phyloP scores from a whole-genome alignment of 352 stramenopile genomes.

The Phytophthora palmivora region DNA sequence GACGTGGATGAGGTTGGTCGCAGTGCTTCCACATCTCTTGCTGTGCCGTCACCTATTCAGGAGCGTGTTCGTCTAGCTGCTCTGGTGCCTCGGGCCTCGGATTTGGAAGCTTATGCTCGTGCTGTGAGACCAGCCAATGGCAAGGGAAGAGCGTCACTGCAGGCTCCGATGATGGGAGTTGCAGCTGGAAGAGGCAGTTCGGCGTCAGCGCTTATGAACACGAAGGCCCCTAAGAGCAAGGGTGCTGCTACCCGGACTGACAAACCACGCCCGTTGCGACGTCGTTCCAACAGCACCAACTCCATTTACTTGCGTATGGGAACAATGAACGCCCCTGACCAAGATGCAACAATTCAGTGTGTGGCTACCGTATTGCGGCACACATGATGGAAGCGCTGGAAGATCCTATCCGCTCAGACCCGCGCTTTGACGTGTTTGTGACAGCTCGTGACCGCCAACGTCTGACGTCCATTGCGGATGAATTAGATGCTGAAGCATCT shows the following conservation, averaged over 20 bases:
- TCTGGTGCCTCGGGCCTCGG: slow-evolving; percentile 52
- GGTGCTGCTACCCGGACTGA: slow-evolving; percentile 28
- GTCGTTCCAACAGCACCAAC: slow-evolving; percentile 95
- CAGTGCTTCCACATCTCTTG: slow-evolving; percentile 20
- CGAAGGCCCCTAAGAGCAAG: slow-evolving; percentile 13
- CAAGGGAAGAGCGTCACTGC: slow-evolving; percentile 26
- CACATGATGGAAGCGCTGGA: slow-evolving; percentile 93
- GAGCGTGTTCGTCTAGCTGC: slow-evolving; percentile 67
- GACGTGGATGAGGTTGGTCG: slow-evolving; percentile 35
- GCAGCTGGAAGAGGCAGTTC: slow-evolving; percentile 27
- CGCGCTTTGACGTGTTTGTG: slow-evolving; percentile 79
- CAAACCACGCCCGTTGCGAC: slow-evolving; percentile 60
- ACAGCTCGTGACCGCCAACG: slow-evolving; percentile 52
- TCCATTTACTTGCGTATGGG: slow-evolving; percentile 93
- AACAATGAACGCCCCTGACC: slow-evolving; percentile 96
- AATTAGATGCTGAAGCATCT: slow-evolving; percentile 37
- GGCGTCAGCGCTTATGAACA: slow-evolving; percentile 25
- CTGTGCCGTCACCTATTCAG: slow-evolving; percentile 70
- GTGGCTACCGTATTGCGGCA: slow-evolving; percentile 95
- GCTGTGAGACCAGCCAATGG: slow-evolving; percentile 33
- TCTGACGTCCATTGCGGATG: slow-evolving; percentile 35
- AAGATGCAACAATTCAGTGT: slow-evolving; percentile 96
- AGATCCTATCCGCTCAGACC: slow-evolving; percentile 52
- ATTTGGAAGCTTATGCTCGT: slow-evolving; percentile 65
- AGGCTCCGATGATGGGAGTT: slow-evolving; percentile 31